These are phyloP conservation scores for Asterella californica DNA, from an alignment of 225 moss, liverwort and hornwort genomes.

Conservation along the genomic window DNA sequence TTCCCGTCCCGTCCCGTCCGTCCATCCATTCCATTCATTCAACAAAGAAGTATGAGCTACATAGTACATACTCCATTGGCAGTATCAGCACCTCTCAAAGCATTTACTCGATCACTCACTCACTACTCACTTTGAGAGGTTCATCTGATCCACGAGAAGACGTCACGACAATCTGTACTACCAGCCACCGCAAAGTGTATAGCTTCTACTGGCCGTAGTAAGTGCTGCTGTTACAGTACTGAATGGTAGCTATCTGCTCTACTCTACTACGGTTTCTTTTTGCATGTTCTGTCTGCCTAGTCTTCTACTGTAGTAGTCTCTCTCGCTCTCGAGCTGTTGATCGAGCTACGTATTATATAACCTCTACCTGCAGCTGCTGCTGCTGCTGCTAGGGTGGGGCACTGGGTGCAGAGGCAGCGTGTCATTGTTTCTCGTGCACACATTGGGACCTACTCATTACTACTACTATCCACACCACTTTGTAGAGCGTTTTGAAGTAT, in stretches of 20 bases:
- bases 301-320: neutral
- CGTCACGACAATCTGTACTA: neutral
- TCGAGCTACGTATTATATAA: neutral
- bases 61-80: no score
- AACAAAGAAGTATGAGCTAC: neutral
- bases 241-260: neutral
- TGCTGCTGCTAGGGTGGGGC: no score
- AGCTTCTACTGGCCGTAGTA: neutral
- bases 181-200: neutral
- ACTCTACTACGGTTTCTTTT: neutral
- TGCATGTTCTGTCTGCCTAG: neutral
- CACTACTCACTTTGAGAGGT: neutral
- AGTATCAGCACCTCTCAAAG: neutral
- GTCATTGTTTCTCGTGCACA: conserved; percentile 11
- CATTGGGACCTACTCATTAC: neutral
- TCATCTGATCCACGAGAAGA: neutral
- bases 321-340: neutral
- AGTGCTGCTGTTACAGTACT: neutral
- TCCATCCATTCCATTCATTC: neutral
- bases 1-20: no score
- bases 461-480: neutral
- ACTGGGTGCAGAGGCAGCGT: neutral
- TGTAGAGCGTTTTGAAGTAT: neutral
- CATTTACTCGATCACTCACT: neutral
- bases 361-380: no score